Percentiles rank a stretch among this genome's conserved stretches.
phyloP scores from a whole-genome alignment of 1,139 yeast species.

The Taphrina confusa region DNA sequence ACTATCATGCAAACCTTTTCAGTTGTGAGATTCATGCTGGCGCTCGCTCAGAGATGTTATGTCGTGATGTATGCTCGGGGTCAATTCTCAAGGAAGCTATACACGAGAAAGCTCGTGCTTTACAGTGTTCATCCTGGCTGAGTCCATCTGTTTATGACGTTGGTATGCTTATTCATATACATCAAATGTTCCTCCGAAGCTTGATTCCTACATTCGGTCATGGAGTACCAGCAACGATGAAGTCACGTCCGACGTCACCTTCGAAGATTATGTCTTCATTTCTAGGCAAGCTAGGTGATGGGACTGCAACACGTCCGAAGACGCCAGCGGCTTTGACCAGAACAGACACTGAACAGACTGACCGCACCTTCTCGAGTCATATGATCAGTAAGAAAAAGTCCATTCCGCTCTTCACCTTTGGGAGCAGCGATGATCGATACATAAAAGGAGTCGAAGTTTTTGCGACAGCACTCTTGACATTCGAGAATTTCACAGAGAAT shows the following conservation, averaged over 20 bases:
- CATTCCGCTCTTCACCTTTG: neutral
- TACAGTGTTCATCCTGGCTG: slow-evolving; percentile 17
- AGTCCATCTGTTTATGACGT: neutral
- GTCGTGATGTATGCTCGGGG: slow-evolving; percentile 8
- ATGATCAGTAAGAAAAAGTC: slow-evolving; percentile 17
- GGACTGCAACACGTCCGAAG: slow-evolving; percentile 5
- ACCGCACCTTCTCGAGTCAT: slow-evolving; percentile 17
- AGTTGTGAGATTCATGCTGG: slow-evolving; percentile 6
- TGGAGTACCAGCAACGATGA: neutral
- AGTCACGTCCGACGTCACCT: slow-evolving; percentile 24
- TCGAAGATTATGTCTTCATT: slow-evolving; percentile 23
- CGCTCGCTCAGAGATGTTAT: neutral
- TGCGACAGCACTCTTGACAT: slow-evolving; percentile 1
- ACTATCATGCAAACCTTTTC: neutral
- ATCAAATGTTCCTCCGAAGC: slow-evolving; percentile 6
- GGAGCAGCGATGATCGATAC: slow-evolving; percentile 12
- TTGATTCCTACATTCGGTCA: too few relatives aligned
- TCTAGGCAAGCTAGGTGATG: slow-evolving; percentile 20
- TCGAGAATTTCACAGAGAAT: slow-evolving; percentile 26
- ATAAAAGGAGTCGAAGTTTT: slow-evolving; percentile 16
- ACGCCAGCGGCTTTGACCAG: neutral
- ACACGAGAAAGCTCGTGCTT: neutral
- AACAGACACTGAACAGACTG: neutral
- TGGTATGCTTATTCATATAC: neutral
- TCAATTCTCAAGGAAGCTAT: slow-evolving; percentile 7